Evolutionary conservation across 495 filamentous ascomycete species (phyloP).

Genomic region (Beverwykella pulmonaria): DNA sequence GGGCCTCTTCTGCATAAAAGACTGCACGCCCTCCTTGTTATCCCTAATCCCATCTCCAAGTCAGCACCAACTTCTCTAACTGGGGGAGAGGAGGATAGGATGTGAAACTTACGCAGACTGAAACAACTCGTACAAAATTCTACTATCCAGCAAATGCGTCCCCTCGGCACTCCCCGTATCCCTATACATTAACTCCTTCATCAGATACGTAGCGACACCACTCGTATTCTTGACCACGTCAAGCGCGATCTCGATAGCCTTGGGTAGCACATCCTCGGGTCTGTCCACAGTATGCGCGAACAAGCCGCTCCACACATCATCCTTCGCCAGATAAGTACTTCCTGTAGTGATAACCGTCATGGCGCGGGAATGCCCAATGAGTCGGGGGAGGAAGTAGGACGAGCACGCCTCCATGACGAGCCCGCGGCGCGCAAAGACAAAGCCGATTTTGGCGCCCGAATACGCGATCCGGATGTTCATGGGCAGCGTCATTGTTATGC

Average conservation of each 20-base stretch:
- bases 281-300: slow-evolving; percentile 59
- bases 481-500: slow-evolving; percentile 69
- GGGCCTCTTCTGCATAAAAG: slow-evolving; percentile 50
- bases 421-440: slow-evolving; percentile 65
- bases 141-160: slow-evolving; percentile 62
- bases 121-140: slow-evolving; percentile 60
- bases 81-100: too few relatives aligned
- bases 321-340: slow-evolving; percentile 47
- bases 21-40: slow-evolving; percentile 48
- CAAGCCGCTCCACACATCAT: slow-evolving; percentile 53
- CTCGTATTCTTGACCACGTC: slow-evolving; percentile 64
- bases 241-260: slow-evolving; percentile 59
- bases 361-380: slow-evolving; percentile 61
- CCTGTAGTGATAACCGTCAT: slow-evolving; percentile 63
- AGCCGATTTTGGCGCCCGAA: slow-evolving; percentile 60
- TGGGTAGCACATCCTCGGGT: slow-evolving; percentile 55
- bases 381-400: slow-evolving; percentile 64
- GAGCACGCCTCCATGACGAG: slow-evolving; percentile 65
- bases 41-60: slow-evolving; percentile 30
- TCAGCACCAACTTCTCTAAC: too few relatives aligned
- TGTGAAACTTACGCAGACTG: slow-evolving; percentile 39
- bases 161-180: slow-evolving; percentile 58
- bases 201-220: slow-evolving; percentile 56
- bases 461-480: slow-evolving; percentile 61
- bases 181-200: slow-evolving; percentile 64